Conservation (phyloP, 139 green algal species). For the Pseudopediastrum boryanum region DNA sequence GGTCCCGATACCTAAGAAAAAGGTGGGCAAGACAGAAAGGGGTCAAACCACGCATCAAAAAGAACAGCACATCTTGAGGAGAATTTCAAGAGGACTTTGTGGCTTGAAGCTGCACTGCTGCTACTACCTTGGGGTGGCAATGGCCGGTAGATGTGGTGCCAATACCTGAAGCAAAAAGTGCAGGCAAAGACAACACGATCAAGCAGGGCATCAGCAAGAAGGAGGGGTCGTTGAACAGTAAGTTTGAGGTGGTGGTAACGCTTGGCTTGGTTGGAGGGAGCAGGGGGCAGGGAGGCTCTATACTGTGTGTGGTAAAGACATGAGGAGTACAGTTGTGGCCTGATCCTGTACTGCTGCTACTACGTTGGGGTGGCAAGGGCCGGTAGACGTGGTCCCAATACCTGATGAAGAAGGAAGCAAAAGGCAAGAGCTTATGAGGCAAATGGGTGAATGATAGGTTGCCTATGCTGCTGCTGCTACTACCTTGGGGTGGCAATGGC, state of each 20-base stretch:
- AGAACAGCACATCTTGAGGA: neutral
- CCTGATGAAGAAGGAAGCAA: constrained; percentile 39
- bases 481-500: constrained; percentile 82
- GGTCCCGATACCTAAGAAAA: constrained; percentile 70
- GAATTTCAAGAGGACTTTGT: too few relatives aligned
- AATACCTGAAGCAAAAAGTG: constrained; percentile 60
- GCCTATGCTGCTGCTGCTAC: constrained; percentile 68
- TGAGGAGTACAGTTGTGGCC: too few relatives aligned
- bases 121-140: constrained; percentile 82
- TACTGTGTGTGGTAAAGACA: neutral
- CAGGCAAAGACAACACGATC: neutral
- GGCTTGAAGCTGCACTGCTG: constrained; percentile 79
- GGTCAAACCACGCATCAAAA: too few relatives aligned
- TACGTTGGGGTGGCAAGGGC: constrained; percentile 84
- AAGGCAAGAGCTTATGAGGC: neutral
- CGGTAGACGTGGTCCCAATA: constrained; percentile 80
- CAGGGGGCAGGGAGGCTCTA: too few relatives aligned
- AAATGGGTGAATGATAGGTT: too few relatives aligned
- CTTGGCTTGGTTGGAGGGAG: too few relatives aligned
- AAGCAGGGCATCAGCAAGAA: too few relatives aligned
- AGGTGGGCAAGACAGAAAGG: neutral
- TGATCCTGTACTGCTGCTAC: constrained; percentile 71
- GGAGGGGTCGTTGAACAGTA: too few relatives aligned
- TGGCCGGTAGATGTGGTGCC: constrained; percentile 81
- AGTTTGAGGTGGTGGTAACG: too few relatives aligned